These are phyloP conservation scores for Colletotrichum sp. DNA, from an alignment of 2,329 filamentous ascomycete species.

Conservation along the genomic window DNA sequence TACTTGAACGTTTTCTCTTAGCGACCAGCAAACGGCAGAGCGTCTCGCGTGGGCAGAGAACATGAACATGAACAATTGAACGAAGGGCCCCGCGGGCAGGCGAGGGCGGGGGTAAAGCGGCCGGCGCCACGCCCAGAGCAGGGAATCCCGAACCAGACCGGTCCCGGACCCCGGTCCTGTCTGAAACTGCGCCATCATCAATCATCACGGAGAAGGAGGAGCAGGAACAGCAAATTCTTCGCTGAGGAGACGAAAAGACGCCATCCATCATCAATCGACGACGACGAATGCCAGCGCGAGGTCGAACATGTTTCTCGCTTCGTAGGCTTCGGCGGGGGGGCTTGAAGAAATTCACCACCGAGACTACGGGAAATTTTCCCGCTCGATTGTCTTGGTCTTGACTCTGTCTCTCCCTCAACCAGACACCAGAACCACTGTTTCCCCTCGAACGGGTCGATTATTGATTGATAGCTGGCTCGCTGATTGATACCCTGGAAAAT, in stretches of 20 bases:
- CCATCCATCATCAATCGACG: neutral
- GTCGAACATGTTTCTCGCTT: neutral
- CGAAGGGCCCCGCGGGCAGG: neutral
- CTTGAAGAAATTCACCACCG: neutral
- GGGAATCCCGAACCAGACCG: neutral
- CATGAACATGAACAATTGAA: neutral
- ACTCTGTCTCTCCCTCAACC: neutral
- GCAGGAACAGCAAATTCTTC: neutral
- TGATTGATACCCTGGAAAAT: conserved; percentile 1
- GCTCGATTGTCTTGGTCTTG: neutral
- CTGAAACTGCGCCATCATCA: conserved; percentile 21
- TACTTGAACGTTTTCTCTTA: neutral
- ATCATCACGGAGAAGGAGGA: conserved; percentile 5
- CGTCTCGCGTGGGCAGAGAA: neutral
- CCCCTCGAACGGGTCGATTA: neutral
- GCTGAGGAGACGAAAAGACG: neutral
- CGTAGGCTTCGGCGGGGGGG: neutral
- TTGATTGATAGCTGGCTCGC: neutral
- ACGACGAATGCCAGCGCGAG: neutral
- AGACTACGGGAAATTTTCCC: neutral
- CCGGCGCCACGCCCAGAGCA: neutral
- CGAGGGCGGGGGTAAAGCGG: neutral
- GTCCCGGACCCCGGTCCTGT: conserved; percentile 3
- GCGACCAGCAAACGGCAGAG: neutral
- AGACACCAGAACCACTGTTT: neutral